phyloP scores from a whole-genome alignment of 2,329 filamentous ascomycete species.

The Colletotrichum australisinense region DNA sequence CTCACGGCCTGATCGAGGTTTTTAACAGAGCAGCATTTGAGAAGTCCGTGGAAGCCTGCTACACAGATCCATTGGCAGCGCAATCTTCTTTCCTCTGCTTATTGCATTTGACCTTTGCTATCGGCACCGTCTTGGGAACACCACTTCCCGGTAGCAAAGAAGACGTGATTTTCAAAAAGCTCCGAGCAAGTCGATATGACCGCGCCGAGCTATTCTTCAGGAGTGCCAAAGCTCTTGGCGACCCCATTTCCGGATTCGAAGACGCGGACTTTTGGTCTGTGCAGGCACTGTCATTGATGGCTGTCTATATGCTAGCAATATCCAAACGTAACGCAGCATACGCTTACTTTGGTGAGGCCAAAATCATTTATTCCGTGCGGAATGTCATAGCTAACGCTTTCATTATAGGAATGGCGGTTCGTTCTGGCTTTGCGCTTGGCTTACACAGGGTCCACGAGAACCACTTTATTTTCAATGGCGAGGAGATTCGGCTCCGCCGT shows the following conservation, averaged over 20 bases:
- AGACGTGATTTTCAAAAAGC: conserved; percentile 60
- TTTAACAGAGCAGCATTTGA: conserved; percentile 65
- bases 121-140: conserved; percentile 69
- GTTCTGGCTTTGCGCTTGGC: conserved; percentile 71
- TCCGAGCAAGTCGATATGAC: conserved; percentile 60
- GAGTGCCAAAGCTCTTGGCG: conserved; percentile 65
- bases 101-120: conserved; percentile 71
- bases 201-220: conserved; percentile 73
- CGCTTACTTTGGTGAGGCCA: conserved; percentile 65
- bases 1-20: conserved; percentile 69
- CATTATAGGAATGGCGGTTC: conserved; percentile 68
- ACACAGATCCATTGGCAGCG: conserved; percentile 62
- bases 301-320: conserved; percentile 71
- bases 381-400: conserved; percentile 26
- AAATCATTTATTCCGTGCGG: not conserved
- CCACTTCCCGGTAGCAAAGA: conserved; percentile 62
- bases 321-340: conserved; percentile 73
- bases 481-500: conserved; percentile 60
- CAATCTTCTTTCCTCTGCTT: conserved; percentile 67
- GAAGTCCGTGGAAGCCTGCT: conserved; percentile 62
- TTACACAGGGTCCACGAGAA: conserved; percentile 69
- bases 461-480: conserved; percentile 61
- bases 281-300: conserved; percentile 72
- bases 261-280: conserved; percentile 74
- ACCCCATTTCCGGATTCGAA: conserved; percentile 62